Conservation (phyloP, 257 asterid genomes). For the Solanum lycopersicoides region DNA sequence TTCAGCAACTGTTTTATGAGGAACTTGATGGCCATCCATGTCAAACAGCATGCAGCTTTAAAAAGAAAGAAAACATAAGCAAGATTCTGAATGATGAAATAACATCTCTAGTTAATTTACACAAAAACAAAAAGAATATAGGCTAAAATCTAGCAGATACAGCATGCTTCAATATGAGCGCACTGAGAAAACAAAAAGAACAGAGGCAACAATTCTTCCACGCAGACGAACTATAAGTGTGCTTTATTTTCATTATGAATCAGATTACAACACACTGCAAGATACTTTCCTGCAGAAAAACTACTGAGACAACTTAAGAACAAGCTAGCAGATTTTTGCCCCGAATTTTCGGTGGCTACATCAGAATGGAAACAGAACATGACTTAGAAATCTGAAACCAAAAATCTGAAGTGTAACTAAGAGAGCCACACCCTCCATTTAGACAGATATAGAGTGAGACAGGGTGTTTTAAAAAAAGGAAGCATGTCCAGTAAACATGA, state of each 20-base stretch:
- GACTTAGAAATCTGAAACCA: background rate
- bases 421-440: background rate
- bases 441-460: background rate
- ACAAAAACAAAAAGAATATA: background rate
- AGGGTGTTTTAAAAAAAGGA: background rate
- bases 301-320: background rate
- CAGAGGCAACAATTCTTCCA: background rate
- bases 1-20: conserved; percentile 59
- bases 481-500: background rate
- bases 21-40: conserved; percentile 71
- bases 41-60: conserved; percentile 37
- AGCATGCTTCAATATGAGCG: background rate
- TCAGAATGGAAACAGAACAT: background rate
- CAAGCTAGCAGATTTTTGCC: background rate
- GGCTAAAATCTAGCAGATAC: background rate
- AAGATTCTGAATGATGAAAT: background rate
- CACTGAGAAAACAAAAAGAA: background rate
- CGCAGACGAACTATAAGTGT: background rate
- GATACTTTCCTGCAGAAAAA: background rate
- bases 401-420: background rate
- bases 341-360: background rate
- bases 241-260: background rate
- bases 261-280: background rate
- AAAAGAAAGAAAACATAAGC: background rate
- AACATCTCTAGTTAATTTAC: background rate